Evolutionary conservation across 2,329 filamentous ascomycete genomes (phyloP).

Genomic region (Fusarium veterinarium): DNA sequence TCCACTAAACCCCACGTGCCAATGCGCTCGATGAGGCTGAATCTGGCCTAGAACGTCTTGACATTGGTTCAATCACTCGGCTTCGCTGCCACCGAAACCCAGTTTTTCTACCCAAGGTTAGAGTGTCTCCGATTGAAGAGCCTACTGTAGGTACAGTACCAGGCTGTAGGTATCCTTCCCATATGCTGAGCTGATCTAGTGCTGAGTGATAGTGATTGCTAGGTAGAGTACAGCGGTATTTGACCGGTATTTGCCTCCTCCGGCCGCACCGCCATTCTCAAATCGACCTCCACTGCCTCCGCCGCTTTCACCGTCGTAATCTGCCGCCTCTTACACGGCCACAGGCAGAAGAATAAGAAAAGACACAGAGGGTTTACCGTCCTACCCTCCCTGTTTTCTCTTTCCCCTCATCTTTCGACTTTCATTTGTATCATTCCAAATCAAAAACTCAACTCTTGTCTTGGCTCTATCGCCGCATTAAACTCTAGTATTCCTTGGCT

Average conservation of each 20-base stretch:
- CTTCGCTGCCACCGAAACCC: slow-evolving; percentile 36
- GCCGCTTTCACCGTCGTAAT: slow-evolving; percentile 47
- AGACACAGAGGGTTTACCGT: slow-evolving; percentile 21
- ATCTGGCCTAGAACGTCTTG: slow-evolving; percentile 44
- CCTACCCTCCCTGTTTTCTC: slow-evolving; percentile 10
- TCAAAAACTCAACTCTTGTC: slow-evolving; percentile 3
- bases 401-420: neutral
- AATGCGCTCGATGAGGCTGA: slow-evolving; percentile 45
- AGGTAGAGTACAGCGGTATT: neutral
- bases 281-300: slow-evolving; percentile 38
- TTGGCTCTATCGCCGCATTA: neutral
- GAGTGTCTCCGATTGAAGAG: neutral
- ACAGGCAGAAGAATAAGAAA: slow-evolving; percentile 13
- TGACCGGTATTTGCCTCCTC: slow-evolving; percentile 13
- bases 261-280: slow-evolving; percentile 37
- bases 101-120: slow-evolving; percentile 14
- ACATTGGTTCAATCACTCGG: slow-evolving; percentile 34
- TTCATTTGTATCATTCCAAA: slow-evolving; percentile 8
- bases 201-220: slow-evolving; percentile 24
- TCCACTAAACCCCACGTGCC: slow-evolving; percentile 45
- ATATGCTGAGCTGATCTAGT: slow-evolving; percentile 3
- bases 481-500: slow-evolving; percentile 12
- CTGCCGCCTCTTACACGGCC: slow-evolving; percentile 43
- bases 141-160: slow-evolving; percentile 9
- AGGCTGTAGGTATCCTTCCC: slow-evolving; percentile 2